Percentiles rank a stretch among this genome's conserved stretches.
Evolutionary conservation across 2,329 filamentous ascomycete genomes (phyloP).

Genomic region (Ophiocordyceps camponoti-saundersi): DNA sequence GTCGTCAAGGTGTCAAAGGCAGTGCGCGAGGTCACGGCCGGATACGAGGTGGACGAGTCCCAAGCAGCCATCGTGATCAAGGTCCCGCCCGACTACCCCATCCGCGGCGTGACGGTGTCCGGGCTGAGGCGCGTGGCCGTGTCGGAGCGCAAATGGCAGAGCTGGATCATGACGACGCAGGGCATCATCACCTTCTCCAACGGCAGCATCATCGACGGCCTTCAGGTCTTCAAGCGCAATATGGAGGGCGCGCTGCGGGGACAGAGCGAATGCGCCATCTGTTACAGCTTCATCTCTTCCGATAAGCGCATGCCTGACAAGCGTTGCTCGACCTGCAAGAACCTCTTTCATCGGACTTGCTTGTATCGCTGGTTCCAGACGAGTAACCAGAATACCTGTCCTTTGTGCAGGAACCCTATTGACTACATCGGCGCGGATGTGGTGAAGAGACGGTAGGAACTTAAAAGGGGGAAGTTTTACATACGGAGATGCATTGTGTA

Average conservation of each 20-base stretch:
- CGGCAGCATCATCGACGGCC: constrained; percentile 72
- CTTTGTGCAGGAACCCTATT: constrained; percentile 82
- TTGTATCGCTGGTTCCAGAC: constrained; percentile 95
- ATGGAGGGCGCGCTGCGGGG: constrained; percentile 79
- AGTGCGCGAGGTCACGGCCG: constrained; percentile 62
- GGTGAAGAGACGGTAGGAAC: constrained; percentile 16
- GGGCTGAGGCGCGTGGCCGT: constrained; percentile 74
- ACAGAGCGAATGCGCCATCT: constrained; percentile 90
- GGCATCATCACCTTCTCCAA: constrained; percentile 90
- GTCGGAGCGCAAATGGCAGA: constrained; percentile 81
- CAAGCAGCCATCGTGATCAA: constrained; percentile 68
- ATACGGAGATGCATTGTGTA: neutral
- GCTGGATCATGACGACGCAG: constrained; percentile 75
- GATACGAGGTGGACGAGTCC: constrained; percentile 78
- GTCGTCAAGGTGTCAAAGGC: constrained; percentile 54
- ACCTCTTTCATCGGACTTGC: constrained; percentile 79
- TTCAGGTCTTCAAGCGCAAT: constrained; percentile 74
- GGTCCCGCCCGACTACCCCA: constrained; percentile 66
- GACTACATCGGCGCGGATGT: constrained; percentile 32
- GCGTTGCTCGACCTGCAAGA: constrained; percentile 79
- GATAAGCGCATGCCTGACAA: constrained; percentile 89
- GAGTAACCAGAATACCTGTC: constrained; percentile 82
- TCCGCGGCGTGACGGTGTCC: constrained; percentile 60
- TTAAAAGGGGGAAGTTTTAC: neutral
- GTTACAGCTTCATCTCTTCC: constrained; percentile 81